Base-by-base conservation (phyloP, 495 filamentous ascomycete species). In the Neurospora discreta region DNA sequence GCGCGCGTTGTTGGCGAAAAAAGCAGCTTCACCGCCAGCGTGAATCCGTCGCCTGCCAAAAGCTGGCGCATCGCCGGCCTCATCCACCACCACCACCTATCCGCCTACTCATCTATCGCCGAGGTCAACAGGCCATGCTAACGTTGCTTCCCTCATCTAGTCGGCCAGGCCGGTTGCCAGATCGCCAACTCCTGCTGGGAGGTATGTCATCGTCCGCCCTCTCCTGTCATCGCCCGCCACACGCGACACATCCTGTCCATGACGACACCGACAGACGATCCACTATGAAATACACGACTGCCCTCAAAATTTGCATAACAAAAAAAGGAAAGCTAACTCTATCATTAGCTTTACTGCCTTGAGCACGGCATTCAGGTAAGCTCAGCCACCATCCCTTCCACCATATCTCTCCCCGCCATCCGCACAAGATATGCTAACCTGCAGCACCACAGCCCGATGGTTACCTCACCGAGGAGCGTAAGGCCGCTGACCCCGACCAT, bases 141-240 rank as follows among this genome's bases (percentile, higher is more conserved):
- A 87, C 77, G 20, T 74, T 68, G 73, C 5, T 71, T 69, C 76
- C 79, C 80, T 80, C 52, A 18, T 83, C 87, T 80, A 99, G 95
- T 99, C 85, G 95, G 95, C 85, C 95, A 99, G 89, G 95, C 95
- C 81, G 95, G 95, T 91, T 98, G 96, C 89, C 95, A 99, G 84
- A 99, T 99, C 82, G 95, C 94, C 83, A 99, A 99, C 87, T 95
- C 96, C 76, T 99, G 96, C 90, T 99, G 95, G 95, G 95, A 99
- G 94, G 95, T 99, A 87, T 84, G 91, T 52, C 71, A 23, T 52
- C 71, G 68, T 36, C n/a, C n/a, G 33, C 16, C 60, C 43, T 44
- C 38, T 38, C 39, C 52, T 38, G 65, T 68, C 65, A 68, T 36
- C 26, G 44, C 42, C n/a, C 46, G 18, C n/a, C 60, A 44, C 60